Base-by-base conservation (phyloP, 108 stramenopile genomes). In the Cyclotella distinguenda region DNA sequence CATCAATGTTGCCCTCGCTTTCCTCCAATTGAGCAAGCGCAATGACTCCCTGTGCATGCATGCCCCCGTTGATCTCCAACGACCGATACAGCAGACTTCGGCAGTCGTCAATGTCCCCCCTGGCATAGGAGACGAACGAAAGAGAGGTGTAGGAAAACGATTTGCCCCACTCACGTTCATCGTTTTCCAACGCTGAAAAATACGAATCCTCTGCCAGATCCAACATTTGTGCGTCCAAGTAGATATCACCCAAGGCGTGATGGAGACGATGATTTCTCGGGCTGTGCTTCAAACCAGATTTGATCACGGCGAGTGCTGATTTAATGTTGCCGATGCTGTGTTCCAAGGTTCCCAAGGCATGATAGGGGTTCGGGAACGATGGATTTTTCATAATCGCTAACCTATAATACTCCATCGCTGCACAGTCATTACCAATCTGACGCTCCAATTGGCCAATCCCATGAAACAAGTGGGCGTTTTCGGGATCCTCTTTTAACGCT, bases 161-260 rank as follows among this genome's bases (percentile, higher is more conserved):
- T 60, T 81, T 82, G 42, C 69, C 77, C 84, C 64, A 86, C 15
- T 59, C 58, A 57, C 32, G 58, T n/a, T 85, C 75, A 1, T 73
- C 81, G 44, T 73, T 54, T 46, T 81, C 55, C 58, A 89, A 46
- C 2, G 82, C 82, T 11, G 72, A 48, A 6, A 72, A 47, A 57
- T 87, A 89, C n/a, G 81, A 80, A 11, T 74, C 65, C 28, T 83
- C 84, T 10, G 91, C 88, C 66, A 84, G 61, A 48, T 84, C 79
- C 9, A 84, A 47, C 77, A 84, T 61, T 34, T 86, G 82, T n/a
- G 88, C 88, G 43, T 86, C 86, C 11, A 87, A 71, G 58, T 87
- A 89, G 2, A 92, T 32, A 72, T 87, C 88, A 13, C 91, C 91
- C 23, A 87, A 60, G 3, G 91, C 91, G 67, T 92, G 91, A 70